Percentiles rank a stretch among this genome's conserved stretches.
Evolutionary conservation across 805 yeast genomes (phyloP).

Genomic region (Pichia manshurica): DNA sequence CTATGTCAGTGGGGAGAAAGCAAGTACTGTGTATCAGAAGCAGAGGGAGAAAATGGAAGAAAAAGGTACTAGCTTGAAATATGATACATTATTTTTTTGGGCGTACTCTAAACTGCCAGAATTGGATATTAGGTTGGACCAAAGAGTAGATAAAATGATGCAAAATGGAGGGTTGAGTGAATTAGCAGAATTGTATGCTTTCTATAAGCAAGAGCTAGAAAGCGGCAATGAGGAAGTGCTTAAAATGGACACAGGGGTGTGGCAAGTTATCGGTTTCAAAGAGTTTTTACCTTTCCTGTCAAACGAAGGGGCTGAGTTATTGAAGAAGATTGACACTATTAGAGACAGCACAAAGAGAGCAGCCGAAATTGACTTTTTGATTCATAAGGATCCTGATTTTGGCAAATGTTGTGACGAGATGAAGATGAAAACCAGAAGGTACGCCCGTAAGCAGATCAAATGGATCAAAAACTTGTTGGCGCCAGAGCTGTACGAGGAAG

Average conservation of each 20-base stretch:
- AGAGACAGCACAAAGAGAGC: neutral
- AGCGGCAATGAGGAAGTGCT: conserved; percentile 26
- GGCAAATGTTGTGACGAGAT: conserved; percentile 57
- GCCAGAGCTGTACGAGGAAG: conserved; percentile 50
- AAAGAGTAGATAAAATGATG: conserved; percentile 82
- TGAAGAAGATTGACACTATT: neutral
- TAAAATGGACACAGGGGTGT: conserved; percentile 66
- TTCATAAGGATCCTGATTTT: conserved; percentile 23
- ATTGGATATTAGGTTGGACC: conserved; percentile 61
- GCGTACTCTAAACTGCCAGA: conserved; percentile 58
- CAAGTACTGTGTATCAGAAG: conserved; percentile 63
- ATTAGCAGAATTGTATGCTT: conserved; percentile 50
- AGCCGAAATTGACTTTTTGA: conserved; percentile 1
- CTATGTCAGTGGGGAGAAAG: conserved; percentile 55
- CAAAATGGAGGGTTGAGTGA: conserved; percentile 63
- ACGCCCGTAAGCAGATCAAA: conserved; percentile 82
- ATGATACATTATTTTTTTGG: conserved; percentile 73
- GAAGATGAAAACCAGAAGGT: conserved; percentile 80
- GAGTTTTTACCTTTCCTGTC: conserved; percentile 63
- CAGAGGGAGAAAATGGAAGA: conserved; percentile 43
- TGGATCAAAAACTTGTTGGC: conserved; percentile 78
- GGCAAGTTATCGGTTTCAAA: conserved; percentile 94
- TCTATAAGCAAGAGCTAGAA: conserved; percentile 32
- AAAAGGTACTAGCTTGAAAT: conserved; percentile 46
- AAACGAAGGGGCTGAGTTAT: conserved; percentile 17